These are phyloP conservation scores for Aureobasidium mangrovei DNA, from an alignment of 2,329 filamentous ascomycete species.

Conservation along the genomic window DNA sequence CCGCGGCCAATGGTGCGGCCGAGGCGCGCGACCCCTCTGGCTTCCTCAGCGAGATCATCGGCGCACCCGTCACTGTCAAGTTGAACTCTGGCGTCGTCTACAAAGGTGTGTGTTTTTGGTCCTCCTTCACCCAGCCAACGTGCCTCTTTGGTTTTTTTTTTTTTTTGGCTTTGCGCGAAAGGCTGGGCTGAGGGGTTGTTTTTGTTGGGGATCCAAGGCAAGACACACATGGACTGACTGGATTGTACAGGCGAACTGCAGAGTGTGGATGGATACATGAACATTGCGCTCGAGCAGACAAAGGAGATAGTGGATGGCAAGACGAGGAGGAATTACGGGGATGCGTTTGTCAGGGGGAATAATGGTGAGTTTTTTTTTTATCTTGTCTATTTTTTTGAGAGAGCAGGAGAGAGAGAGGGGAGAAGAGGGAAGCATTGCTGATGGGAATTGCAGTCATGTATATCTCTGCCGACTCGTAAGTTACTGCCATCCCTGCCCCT, in stretches of 20 bases:
- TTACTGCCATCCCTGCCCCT: too few relatives aligned
- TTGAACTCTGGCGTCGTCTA: constrained; percentile 98
- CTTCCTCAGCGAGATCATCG: constrained; percentile 91
- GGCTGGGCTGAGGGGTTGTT: background rate
- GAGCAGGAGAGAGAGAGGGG: background rate
- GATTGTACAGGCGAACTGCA: constrained; percentile 68
- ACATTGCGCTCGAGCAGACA: constrained; percentile 94
- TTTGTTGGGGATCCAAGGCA: background rate
- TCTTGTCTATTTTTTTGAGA: background rate
- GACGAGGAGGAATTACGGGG: constrained; percentile 75
- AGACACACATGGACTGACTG: background rate
- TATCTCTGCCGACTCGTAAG: constrained; percentile 54
- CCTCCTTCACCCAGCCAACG: too few relatives aligned
- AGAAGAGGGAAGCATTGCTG: background rate
- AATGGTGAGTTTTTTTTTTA: constrained; percentile 54
- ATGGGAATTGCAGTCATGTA: constrained; percentile 52
- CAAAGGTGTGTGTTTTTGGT: constrained; percentile 55
- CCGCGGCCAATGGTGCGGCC: background rate
- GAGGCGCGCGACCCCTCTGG: constrained; percentile 88
- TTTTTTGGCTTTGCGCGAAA: too few relatives aligned
- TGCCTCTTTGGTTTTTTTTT: too few relatives aligned
- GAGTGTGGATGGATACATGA: constrained; percentile 99
- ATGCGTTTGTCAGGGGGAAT: constrained; percentile 92
- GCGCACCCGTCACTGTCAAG: constrained; percentile 89
- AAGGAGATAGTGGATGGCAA: constrained; percentile 83